Conservation (phyloP, 2,329 filamentous ascomycete species). For the Fusarium proliferatum region DNA sequence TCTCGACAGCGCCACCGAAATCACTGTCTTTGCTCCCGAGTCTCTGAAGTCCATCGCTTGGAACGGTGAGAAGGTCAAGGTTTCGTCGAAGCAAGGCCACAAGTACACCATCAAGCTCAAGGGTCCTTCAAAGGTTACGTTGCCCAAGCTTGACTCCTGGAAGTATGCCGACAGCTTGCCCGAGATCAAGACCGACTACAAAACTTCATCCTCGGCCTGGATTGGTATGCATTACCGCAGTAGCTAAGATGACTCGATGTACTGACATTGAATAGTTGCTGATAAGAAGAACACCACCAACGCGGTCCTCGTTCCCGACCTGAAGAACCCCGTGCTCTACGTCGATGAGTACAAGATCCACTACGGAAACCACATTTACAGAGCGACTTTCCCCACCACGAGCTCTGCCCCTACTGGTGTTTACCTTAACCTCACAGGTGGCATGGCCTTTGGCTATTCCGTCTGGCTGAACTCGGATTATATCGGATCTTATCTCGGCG, state of each 20-base stretch:
- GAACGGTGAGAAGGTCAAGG: conserved; percentile 57
- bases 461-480: conserved; percentile 68
- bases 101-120: conserved; percentile 45
- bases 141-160: conserved; percentile 59
- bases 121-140: conserved; percentile 44
- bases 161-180: conserved; percentile 61
- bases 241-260: rapidly evolving
- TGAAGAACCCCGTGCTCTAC: conserved; percentile 65
- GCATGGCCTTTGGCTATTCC: conserved; percentile 66
- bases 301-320: conserved; percentile 55
- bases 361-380: conserved; percentile 64
- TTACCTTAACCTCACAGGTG: conserved; percentile 64
- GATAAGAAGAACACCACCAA: conserved; percentile 63
- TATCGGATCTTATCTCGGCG: conserved; percentile 66
- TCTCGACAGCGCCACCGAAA: conserved; percentile 51
- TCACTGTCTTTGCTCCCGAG: conserved; percentile 61
- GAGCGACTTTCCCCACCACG: conserved; percentile 60
- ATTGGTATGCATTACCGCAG: conserved; percentile 41
- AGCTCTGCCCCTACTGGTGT: conserved; percentile 54
- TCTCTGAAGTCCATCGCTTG: conserved; percentile 59
- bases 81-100: conserved; percentile 44
- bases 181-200: conserved; percentile 57
- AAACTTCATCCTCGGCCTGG: conserved; percentile 57
- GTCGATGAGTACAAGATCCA: conserved; percentile 68
- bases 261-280: conserved; percentile 47